These are phyloP conservation scores for Cucumis cinereus DNA, from an alignment of 306 rosid genomes.

Conservation along the genomic window DNA sequence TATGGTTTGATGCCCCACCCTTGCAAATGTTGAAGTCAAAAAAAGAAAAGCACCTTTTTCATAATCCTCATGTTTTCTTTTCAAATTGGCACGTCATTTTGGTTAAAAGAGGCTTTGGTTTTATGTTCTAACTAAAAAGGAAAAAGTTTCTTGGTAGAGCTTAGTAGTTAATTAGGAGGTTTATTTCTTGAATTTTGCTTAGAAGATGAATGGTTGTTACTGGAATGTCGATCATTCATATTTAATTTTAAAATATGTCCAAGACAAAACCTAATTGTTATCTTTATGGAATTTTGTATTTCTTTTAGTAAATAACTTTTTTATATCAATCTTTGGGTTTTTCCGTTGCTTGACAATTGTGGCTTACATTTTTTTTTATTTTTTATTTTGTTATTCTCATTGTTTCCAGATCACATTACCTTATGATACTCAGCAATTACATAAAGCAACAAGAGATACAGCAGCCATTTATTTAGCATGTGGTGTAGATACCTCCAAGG, in stretches of 20 bases:
- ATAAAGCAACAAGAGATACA: constrained; percentile 70
- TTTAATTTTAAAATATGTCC: not conserved
- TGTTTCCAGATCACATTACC: constrained; percentile 69
- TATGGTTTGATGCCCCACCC: too few species aligned
- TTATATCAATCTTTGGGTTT: not conserved
- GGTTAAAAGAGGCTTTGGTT: too few species aligned
- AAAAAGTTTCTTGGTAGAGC: not conserved
- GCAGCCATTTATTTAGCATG: constrained; percentile 97
- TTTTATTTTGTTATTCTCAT: constrained; percentile 5
- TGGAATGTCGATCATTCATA: not conserved
- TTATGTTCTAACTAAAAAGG: not conserved
- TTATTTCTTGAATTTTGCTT: not conserved
- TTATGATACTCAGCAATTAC: constrained; percentile 54
- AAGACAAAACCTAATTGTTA: not conserved
- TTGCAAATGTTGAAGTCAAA: too few species aligned
- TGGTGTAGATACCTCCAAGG: constrained; percentile 91
- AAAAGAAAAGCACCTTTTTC: too few species aligned
- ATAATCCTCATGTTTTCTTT: too few species aligned
- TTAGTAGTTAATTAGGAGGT: not conserved
- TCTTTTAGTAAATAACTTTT: not conserved
- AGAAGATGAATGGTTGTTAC: not conserved
- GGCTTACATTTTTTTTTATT: not conserved
- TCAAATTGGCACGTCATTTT: too few species aligned
- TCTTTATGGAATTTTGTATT: not conserved
- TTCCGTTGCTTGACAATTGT: not conserved